Conservation (phyloP, 2,329 filamentous ascomycete species). For the Mycosphaerelloides madeirae region DNA sequence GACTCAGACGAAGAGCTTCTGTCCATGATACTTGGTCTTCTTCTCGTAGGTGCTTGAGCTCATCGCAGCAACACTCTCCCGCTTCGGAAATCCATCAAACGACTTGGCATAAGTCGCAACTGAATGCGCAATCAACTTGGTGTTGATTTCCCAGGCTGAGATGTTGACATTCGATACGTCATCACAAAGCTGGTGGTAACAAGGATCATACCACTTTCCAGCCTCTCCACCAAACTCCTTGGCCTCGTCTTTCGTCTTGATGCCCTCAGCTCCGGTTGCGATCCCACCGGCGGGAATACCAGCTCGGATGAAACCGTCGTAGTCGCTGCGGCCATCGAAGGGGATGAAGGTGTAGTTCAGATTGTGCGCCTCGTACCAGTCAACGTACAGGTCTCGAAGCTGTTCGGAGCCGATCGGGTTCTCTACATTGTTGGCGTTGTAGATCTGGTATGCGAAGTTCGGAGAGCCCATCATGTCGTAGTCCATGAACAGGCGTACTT, state of each 20-base stretch:
- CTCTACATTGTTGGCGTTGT: slow-evolving; percentile 41
- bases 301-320: slow-evolving; percentile 18
- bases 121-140: slow-evolving; percentile 62
- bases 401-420: slow-evolving; percentile 15
- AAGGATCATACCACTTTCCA: slow-evolving; percentile 47
- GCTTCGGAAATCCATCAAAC: slow-evolving; percentile 54
- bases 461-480: slow-evolving; percentile 66
- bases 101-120: slow-evolving; percentile 66
- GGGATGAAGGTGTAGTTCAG: slow-evolving; percentile 18
- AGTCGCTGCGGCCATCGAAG: slow-evolving; percentile 18
- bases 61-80: slow-evolving; percentile 6
- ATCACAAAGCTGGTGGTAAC: slow-evolving; percentile 53
- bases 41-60: slow-evolving; percentile 7
- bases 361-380: slow-evolving; percentile 13
- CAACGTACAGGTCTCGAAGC: slow-evolving; percentile 16
- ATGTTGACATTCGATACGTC: slow-evolving; percentile 50
- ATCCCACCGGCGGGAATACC: slow-evolving; percentile 18
- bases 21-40: slow-evolving; percentile 18
- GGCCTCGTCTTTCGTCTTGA: slow-evolving; percentile 66
- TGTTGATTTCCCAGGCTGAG: slow-evolving; percentile 52
- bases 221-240: slow-evolving; percentile 66
- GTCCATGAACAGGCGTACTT: slow-evolving; percentile 63
- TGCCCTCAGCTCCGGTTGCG: slow-evolving; percentile 51
- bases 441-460: slow-evolving; percentile 53
- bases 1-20: slow-evolving; percentile 15